A percentile compares a stretch with the other conserved stretches of the same genome.
Conservation (phyloP, 192 early-diverging fungal genomes). For the Ambispora gerdemannii region DNA sequence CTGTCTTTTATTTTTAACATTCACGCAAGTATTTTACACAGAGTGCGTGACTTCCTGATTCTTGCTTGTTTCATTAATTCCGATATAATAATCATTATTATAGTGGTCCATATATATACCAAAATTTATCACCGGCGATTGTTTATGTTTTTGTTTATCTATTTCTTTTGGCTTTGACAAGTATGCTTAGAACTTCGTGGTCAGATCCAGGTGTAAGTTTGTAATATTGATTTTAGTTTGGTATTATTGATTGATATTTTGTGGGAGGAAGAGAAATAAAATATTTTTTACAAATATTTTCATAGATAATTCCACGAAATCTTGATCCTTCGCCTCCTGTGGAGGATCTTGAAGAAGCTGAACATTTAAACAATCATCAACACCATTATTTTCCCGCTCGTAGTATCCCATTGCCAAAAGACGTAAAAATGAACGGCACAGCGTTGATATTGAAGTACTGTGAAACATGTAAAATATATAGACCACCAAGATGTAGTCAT, state of each 20-base stretch:
- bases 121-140: conserved; percentile 50
- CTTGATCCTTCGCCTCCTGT: conserved; percentile 31
- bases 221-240: too few relatives aligned
- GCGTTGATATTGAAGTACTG: conserved; percentile 79
- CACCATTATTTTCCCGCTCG: conserved; percentile 36
- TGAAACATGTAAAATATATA: conserved; percentile 81
- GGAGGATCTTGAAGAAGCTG: conserved; percentile 50
- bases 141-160: conserved; percentile 65
- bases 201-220: conserved; percentile 65
- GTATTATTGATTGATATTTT: neutral
- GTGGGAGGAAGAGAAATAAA: neutral
- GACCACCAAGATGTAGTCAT: conserved; percentile 81
- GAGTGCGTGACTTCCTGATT: too few relatives aligned
- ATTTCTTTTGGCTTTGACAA: conserved; percentile 52
- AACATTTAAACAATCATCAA: conserved; percentile 27
- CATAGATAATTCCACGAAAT: neutral
- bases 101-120: conserved; percentile 65
- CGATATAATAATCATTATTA: too few relatives aligned
- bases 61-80: too few relatives aligned
- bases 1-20: conserved; percentile 54
- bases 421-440: conserved; percentile 57
- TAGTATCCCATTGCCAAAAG: conserved; percentile 42
- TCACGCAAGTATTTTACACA: conserved; percentile 50
- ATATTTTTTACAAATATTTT: neutral
- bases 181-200: conserved; percentile 71